phyloP scores from a whole-genome alignment of 257 asterid species.

The Capsicum pubescens region DNA sequence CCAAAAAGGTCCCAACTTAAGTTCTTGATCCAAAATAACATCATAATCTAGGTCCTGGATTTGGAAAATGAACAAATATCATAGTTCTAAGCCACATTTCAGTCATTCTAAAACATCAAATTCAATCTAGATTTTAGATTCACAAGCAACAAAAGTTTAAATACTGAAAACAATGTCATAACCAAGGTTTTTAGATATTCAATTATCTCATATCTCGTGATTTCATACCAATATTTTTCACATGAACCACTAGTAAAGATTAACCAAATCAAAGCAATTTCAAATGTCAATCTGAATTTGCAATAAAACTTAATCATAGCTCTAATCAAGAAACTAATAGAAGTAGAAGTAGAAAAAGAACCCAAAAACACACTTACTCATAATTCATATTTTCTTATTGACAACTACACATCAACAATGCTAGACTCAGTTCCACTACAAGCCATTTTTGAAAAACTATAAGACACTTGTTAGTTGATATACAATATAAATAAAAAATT shows the following conservation, averaged over 20 bases:
- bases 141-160: not conserved
- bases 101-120: not conserved
- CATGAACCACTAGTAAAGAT: not conserved
- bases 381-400: no score
- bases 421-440: no score
- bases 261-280: not conserved
- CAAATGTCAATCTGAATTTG: not conserved
- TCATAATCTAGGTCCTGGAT: not conserved
- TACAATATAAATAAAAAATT: no score
- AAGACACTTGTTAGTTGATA: no score
- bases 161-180: not conserved
- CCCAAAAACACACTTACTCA: no score
- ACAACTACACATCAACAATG: no score
- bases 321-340: no score
- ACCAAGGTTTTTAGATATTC: not conserved
- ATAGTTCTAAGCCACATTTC: not conserved
- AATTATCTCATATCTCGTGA: no score
- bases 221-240: no score
- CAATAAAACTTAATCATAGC: constrained; percentile 18
- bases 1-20: not conserved
- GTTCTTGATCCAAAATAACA: not conserved
- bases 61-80: not conserved
- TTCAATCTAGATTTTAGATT: not conserved
- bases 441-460: no score
- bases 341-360: no score